Base-by-base conservation (phyloP, 169 alveolate genomes). In the Eimeria tenella region DNA sequence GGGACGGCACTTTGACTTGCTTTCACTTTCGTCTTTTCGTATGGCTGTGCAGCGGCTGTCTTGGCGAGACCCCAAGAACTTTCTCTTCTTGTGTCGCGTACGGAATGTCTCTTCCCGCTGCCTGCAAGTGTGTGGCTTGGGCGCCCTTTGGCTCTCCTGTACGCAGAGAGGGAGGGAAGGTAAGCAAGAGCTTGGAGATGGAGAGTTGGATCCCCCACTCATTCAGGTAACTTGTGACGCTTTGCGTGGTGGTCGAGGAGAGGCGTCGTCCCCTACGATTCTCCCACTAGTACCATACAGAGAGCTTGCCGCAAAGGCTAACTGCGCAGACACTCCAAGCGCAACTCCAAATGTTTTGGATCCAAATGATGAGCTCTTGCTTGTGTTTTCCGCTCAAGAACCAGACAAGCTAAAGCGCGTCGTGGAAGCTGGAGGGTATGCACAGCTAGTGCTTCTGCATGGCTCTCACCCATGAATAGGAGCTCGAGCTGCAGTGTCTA, bases 31-130 rank as follows among this genome's bases (percentile, higher is more conserved):
- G 58, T 23, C 42, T n/a, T 55, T 15, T 9, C 31, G 52, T n/a
- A 2, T 74, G 53, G n/a, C 23, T 11, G 21, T 58, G 60, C 93
- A 87, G 93, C 86, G 93, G 21, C 62, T 70, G 21, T 87, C 93
- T 4, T 87, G 84, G 84, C n/a, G 60, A n/a, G 31, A 23, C 11
- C 75, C 86, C 11, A 7, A 13, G 7, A 70, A 58, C 4, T 42
- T 65, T 55, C 74, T 87, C 63, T 53, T 87, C 7, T 62, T 65
- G 8, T 87, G 93, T 21, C 71, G 75, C 56, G 60, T 87, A 50
- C 55, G 74, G 49, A 87, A 71, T 53, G 23, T 42, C 56, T 73
- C 83, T 10, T 19, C 52, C 7, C 83, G 23, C 60, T 53, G 60
- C 60, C 52, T 73, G 83, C 10, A 11, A 53, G 60, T 73, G 52